A percentile compares a stretch with the other conserved stretches of the same genome.
phyloP scores from a whole-genome alignment of 1,284 basidiomycete genomes.

The Hortiboletus rubellus region DNA sequence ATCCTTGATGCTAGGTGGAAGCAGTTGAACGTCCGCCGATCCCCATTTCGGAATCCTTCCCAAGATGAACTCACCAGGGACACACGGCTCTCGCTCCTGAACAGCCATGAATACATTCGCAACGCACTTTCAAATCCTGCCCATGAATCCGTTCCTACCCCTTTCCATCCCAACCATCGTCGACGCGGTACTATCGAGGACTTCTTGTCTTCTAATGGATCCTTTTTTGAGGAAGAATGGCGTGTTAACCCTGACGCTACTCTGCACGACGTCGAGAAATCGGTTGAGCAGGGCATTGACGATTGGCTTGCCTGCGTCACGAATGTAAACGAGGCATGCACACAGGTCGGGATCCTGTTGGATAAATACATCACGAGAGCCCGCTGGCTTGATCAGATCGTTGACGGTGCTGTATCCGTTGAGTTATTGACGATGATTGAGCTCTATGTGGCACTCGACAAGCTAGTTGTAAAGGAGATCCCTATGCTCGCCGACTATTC shows the following conservation, averaged over 20 bases:
- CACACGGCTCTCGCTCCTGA: slow-evolving; percentile 29
- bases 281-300: slow-evolving; percentile 29
- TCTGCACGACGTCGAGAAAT: slow-evolving; percentile 37
- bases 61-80: slow-evolving; percentile 27
- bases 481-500: neutral
- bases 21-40: neutral
- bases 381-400: neutral
- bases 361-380: slow-evolving; percentile 31
- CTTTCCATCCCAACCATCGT: slow-evolving; percentile 12
- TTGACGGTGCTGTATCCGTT: slow-evolving; percentile 34
- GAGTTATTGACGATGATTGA: neutral
- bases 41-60: slow-evolving; percentile 26
- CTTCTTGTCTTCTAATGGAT: slow-evolving; percentile 14
- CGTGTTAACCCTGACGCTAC: slow-evolving; percentile 16
- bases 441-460: slow-evolving; percentile 26
- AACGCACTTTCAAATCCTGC: slow-evolving; percentile 3
- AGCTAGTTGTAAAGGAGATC: neutral
- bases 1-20: slow-evolving; percentile 3
- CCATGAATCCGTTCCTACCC: neutral
- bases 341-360: slow-evolving; percentile 24
- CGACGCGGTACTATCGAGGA: slow-evolving; percentile 12
- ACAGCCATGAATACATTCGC: slow-evolving; percentile 28
- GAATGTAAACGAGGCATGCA: slow-evolving; percentile 2
- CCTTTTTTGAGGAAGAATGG: slow-evolving; percentile 14
- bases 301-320: slow-evolving; percentile 27